These are phyloP conservation scores for Fusarium begoniae DNA, from an alignment of 2,329 filamentous ascomycete species.

Conservation along the genomic window DNA sequence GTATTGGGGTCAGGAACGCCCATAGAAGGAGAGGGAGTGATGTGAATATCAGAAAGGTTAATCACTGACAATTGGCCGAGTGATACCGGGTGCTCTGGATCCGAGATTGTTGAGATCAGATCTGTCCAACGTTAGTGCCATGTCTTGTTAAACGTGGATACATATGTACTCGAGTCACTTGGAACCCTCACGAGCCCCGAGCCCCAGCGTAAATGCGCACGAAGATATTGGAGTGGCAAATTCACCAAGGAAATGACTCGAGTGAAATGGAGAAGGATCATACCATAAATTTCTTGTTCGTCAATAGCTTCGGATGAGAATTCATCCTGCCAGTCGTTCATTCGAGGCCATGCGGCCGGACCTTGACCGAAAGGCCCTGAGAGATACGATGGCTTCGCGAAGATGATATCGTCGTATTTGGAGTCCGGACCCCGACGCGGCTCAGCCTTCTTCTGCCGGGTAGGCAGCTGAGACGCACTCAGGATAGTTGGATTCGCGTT, in stretches of 20 bases:
- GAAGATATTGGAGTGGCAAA: constrained; percentile 8
- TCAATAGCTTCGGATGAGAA: constrained; percentile 84
- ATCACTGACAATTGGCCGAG: constrained; percentile 94
- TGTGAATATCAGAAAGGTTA: constrained; percentile 91
- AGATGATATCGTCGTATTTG: constrained; percentile 58
- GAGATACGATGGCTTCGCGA: constrained; percentile 57
- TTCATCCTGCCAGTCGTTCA: constrained; percentile 61
- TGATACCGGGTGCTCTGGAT: constrained; percentile 95
- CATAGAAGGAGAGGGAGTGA: constrained; percentile 58
- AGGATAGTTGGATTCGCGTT: constrained; percentile 96
- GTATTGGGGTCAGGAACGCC: constrained; percentile 58
- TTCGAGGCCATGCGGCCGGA: constrained; percentile 47
- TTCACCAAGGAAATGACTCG: constrained; percentile 10
- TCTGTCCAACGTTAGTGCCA: constrained; percentile 62
- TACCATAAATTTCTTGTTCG: constrained; percentile 96
- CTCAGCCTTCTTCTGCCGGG: constrained; percentile 65
- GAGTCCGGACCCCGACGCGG: constrained; percentile 58
- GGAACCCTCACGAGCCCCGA: background rate
- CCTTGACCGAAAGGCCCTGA: constrained; percentile 50
- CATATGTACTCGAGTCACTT: background rate
- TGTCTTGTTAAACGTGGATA: background rate
- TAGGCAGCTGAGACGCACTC: constrained; percentile 87
- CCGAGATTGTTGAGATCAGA: constrained; percentile 91
- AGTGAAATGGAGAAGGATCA: constrained; percentile 28
- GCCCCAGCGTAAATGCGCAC: background rate